Conservation (phyloP, 2,329 filamentous ascomycete genomes). For the Apiospora arundinis region DNA sequence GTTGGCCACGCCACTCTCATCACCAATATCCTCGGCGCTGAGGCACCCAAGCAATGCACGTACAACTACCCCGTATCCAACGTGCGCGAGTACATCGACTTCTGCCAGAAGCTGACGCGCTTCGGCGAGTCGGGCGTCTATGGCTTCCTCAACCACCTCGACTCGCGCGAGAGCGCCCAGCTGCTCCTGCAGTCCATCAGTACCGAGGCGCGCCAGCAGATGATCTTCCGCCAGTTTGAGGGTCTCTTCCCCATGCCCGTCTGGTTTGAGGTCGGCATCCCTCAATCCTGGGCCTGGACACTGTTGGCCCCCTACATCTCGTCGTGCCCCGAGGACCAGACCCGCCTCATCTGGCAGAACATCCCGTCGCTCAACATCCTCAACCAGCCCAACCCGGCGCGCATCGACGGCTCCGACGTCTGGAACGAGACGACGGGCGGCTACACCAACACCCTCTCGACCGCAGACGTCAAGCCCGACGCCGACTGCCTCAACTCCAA, state of each 20-base stretch:
- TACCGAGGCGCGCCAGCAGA: slow-evolving; percentile 81
- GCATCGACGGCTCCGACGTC: slow-evolving; percentile 66
- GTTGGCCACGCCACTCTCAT: slow-evolving; percentile 78
- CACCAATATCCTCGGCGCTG: slow-evolving; percentile 75
- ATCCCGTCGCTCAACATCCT: slow-evolving; percentile 74
- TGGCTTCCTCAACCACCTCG: slow-evolving; percentile 79
- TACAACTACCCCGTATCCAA: slow-evolving; percentile 83
- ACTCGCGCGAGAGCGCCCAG: slow-evolving; percentile 76
- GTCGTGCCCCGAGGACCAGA: slow-evolving; percentile 74
- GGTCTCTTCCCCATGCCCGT: slow-evolving; percentile 83
- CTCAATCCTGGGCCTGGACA: slow-evolving; percentile 86
- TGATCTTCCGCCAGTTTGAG: slow-evolving; percentile 83
- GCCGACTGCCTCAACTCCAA: slow-evolving; percentile 66
- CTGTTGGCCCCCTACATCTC: slow-evolving; percentile 82
- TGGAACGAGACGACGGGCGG: slow-evolving; percentile 69
- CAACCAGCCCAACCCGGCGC: slow-evolving; percentile 79
- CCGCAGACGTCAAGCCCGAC: slow-evolving; percentile 49
- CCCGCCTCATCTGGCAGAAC: slow-evolving; percentile 83
- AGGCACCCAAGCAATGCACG: slow-evolving; percentile 75
- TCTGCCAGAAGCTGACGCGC: slow-evolving; percentile 84
- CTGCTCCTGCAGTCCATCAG: slow-evolving; percentile 78
- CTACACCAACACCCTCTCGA: slow-evolving; percentile 61
- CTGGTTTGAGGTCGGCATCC: slow-evolving; percentile 81
- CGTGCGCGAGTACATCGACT: slow-evolving; percentile 80
- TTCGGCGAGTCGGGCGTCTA: slow-evolving; percentile 82